phyloP scores from a whole-genome alignment of 73 alveolate genomes.

The Tetrahymena borealis region DNA sequence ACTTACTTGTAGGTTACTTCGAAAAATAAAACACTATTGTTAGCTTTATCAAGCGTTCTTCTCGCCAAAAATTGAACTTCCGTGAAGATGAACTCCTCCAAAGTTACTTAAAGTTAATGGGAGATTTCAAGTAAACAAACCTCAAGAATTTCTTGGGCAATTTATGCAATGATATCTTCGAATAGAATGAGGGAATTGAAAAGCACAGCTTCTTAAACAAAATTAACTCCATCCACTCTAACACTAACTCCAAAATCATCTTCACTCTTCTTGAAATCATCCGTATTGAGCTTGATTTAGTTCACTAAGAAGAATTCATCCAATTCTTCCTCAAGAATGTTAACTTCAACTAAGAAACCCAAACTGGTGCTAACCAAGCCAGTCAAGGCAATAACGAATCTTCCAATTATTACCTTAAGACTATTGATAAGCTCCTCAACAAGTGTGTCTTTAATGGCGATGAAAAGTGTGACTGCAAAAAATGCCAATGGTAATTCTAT shows the following conservation, averaged over 20 bases:
- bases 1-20: background rate
- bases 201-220: background rate
- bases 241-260: background rate
- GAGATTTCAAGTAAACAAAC: background rate
- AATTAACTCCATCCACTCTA: background rate
- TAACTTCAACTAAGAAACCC: background rate
- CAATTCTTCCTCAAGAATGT: background rate
- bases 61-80: background rate
- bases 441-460: constrained; percentile 46
- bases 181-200: background rate
- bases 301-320: background rate
- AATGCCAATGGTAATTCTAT: constrained; percentile 27
- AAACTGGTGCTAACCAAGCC: background rate
- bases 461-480: constrained; percentile 35
- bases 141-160: background rate
- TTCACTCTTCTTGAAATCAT: background rate
- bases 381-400: constrained; percentile 8
- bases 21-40: background rate
- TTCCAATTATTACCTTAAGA: constrained; percentile 35
- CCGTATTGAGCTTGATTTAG: background rate
- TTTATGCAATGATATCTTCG: background rate
- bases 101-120: background rate
- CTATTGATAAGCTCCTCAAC: constrained; percentile 29
- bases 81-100: background rate
- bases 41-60: background rate